Conservation (phyloP, 2,329 filamentous ascomycete species). For the Ophiostoma fasciatum region DNA sequence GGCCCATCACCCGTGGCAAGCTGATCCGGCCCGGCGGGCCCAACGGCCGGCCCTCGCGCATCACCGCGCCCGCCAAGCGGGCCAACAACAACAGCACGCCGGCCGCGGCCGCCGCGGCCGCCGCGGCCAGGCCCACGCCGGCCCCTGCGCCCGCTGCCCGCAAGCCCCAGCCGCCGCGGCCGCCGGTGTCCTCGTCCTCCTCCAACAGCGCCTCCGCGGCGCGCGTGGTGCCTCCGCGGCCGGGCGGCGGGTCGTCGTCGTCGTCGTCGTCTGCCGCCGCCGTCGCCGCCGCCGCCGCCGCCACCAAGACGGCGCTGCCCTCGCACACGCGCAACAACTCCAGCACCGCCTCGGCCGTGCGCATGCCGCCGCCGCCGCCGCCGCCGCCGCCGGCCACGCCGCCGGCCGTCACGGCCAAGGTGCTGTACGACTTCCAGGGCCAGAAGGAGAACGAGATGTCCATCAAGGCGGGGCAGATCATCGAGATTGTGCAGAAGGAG, state of each 20-base stretch:
- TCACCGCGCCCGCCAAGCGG: conserved; percentile 25
- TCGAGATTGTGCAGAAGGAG: conserved; percentile 89
- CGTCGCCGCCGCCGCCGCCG: conserved; percentile 21
- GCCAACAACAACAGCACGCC: conserved; percentile 4
- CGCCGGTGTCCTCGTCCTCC: not conserved
- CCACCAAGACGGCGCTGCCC: conserved; percentile 37
- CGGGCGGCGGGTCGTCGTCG: conserved; percentile 9
- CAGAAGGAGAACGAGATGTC: conserved; percentile 76
- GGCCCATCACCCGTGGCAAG: conserved; percentile 86
- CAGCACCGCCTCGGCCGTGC: conserved; percentile 32
- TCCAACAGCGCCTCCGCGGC: conserved; percentile 1
- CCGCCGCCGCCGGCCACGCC: conserved; percentile 52
- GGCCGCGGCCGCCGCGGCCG: conserved; percentile 6
- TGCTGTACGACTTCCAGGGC: conserved; percentile 81
- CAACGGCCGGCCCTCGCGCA: conserved; percentile 61
- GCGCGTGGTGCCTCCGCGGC: conserved; percentile 15
- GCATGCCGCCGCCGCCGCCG: conserved; percentile 50
- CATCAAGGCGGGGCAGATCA: conserved; percentile 62
- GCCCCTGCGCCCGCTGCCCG: not conserved
- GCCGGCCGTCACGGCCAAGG: conserved; percentile 69
- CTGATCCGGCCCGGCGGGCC: conserved; percentile 85
- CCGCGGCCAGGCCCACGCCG: not conserved
- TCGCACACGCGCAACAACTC: conserved; percentile 41
- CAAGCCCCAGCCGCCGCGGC: conserved; percentile 1
- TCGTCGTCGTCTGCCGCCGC: conserved; percentile 14